Evolutionary conservation across 495 filamentous ascomycete species (phyloP).

Genomic region (Hypoxylon fuscum): DNA sequence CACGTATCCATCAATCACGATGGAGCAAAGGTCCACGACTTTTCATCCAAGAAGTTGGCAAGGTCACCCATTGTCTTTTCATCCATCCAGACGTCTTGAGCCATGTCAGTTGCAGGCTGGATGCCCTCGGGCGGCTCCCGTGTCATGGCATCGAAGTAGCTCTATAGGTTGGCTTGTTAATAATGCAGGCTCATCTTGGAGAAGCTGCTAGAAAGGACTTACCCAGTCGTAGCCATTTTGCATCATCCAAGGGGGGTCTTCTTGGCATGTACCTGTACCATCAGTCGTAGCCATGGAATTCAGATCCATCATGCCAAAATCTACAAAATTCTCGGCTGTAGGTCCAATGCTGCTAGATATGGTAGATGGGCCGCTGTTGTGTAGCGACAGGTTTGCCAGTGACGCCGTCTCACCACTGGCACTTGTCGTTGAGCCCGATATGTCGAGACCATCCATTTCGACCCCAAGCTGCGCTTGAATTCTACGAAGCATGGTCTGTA

Average conservation of each 20-base stretch:
- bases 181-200: background rate
- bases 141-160: conserved; percentile 41
- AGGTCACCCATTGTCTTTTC: conserved; percentile 25
- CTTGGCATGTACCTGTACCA: background rate
- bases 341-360: conserved; percentile 17
- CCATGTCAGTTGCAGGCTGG: conserved; percentile 14
- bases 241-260: conserved; percentile 34
- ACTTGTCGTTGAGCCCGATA: conserved; percentile 5
- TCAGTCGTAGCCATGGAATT: conserved; percentile 6
- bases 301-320: conserved; percentile 16
- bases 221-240: conserved; percentile 43
- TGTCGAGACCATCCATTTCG: background rate
- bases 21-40: conserved; percentile 21
- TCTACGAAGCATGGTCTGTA: conserved; percentile 37
- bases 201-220: conserved; percentile 17
- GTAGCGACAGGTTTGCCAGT: conserved; percentile 17
- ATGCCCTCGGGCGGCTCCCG: conserved; percentile 19
- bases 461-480: conserved; percentile 30
- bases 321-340: conserved; percentile 11
- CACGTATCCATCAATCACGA: conserved; percentile 7
- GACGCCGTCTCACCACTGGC: conserved; percentile 20
- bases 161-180: conserved; percentile 33
- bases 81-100: conserved; percentile 20
- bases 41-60: conserved; percentile 9
- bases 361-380: conserved; percentile 17